Base-by-base conservation (phyloP, 208 protist genomes). In the Trichomonas gallinae region DNA sequence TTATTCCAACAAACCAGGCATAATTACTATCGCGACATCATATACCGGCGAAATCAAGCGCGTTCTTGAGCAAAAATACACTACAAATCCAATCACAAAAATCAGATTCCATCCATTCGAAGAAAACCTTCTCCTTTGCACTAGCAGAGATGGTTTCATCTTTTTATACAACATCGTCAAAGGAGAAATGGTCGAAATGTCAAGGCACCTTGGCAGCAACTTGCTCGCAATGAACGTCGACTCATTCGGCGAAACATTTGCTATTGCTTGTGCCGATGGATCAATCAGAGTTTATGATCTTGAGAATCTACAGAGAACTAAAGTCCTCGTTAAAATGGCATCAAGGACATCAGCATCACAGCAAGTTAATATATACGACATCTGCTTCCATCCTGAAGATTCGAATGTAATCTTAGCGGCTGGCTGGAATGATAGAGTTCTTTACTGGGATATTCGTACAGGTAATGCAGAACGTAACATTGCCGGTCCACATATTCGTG, bases 221-320 rank as follows among this genome's bases (percentile, higher is more conserved):
- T 51, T 93, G 21, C 26, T 93, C 15, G 17, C 87, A 38, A 93
- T 93, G 87, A 93, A 93, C 51, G n/a, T 93, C 2, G 87, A 93
- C 17, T 58, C 87, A 26, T 93, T 93, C 44, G 87, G 87, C 26
- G 87, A 93, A 34, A 42, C 34, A 31, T 93, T 93, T 51, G 87
- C 87, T 34, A 93, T 93, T 38, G 87, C 44, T 34, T 93, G 87
- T 36, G 40, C 87, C 2, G 87, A 93, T 93, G 87, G 87, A 34
- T 93, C 87, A 51, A 51, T 93, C 46, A 4, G 87, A 51, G 45
- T 93, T 93, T 93, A 93, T 36, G 87, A 93, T 40, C 11, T 93
- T 13, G 87, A 93, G 31, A 93, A 48, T 17, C 38, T 93, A 9
- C 87, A 93, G 44, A 48, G 87, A 93, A 51, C 83, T 44, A 89